These are phyloP conservation scores for Penicillium sp. DNA, from an alignment of 2,329 filamentous ascomycete species.

Conservation along the genomic window DNA sequence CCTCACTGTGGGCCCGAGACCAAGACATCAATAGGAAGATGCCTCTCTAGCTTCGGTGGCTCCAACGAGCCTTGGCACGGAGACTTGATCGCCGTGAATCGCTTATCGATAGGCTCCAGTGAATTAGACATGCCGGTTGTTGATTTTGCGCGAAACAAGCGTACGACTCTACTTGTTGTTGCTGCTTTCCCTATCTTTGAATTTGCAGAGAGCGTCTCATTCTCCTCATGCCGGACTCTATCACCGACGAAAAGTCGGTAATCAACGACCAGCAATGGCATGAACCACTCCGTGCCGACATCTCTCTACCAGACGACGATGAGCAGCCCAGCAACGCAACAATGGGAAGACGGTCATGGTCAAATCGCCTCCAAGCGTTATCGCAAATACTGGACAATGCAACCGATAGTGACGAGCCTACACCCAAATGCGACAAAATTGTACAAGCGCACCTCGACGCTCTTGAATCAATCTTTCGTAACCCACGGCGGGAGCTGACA, in stretches of 20 bases:
- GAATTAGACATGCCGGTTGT: not conserved
- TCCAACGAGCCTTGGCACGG: constrained; percentile 10
- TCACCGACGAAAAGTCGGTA: too few species aligned
- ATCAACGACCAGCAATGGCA: too few species aligned
- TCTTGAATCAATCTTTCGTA: constrained; percentile 29
- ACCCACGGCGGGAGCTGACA: constrained; percentile 19
- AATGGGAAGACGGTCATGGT: constrained; percentile 3
- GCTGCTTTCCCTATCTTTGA: too few species aligned
- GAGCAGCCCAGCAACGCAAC: not conserved
- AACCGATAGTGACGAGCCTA: not conserved
- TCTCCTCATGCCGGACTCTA: too few species aligned
- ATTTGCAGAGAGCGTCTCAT: too few species aligned
- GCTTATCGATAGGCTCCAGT: constrained; percentile 13
- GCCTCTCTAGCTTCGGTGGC: not conserved
- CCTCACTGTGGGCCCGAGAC: too few species aligned
- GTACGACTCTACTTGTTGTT: not conserved
- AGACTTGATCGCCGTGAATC: constrained; percentile 4
- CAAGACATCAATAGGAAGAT: not conserved
- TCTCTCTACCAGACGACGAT: not conserved
- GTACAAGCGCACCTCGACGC: constrained; percentile 35
- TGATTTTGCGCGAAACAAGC: not conserved
- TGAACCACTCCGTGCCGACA: too few species aligned
- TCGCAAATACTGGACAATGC: constrained; percentile 24
- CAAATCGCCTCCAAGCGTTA: constrained; percentile 28
- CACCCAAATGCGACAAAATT: constrained; percentile 7